Conservation (phyloP, 345 rosid genomes). For the Mercurialis annua region DNA sequence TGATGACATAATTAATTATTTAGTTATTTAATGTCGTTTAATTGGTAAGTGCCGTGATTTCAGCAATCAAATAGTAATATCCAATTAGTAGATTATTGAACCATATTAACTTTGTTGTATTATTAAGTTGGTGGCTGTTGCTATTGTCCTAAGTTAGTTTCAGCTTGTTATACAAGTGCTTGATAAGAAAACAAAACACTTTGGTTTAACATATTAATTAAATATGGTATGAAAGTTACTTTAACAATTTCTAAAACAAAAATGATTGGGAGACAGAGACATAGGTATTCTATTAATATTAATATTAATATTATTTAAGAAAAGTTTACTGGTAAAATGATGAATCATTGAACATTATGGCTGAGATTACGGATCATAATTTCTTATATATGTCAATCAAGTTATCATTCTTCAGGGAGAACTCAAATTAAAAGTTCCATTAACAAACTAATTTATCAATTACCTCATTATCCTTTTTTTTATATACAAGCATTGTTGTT, state of each 20-base stretch:
- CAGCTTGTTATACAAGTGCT: background rate
- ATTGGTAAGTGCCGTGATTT: background rate
- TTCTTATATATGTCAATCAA: background rate
- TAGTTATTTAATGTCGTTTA: background rate
- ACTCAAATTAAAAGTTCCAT: background rate
- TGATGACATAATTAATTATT: background rate
- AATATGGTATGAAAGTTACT: background rate
- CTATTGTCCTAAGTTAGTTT: background rate
- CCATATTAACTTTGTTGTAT: background rate
- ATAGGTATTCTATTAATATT: background rate
- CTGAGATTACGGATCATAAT: slow-evolving; percentile 8
- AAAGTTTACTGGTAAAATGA: slow-evolving; percentile 15
- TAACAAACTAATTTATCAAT: too few relatives aligned
- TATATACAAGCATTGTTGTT: background rate
- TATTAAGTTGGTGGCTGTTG: background rate
- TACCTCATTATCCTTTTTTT: background rate
- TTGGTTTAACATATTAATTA: background rate
- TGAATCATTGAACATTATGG: slow-evolving; percentile 14
- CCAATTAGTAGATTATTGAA: background rate
- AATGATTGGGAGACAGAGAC: slow-evolving; percentile 8
- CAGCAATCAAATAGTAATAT: background rate
- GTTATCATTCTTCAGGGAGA: slow-evolving; percentile 13
- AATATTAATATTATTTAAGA: too few relatives aligned
- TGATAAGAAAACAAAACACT: background rate
- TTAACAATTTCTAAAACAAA: slow-evolving; percentile 12